Evolutionary conservation across 179 eudicot species (phyloP), one percentile per base, ranked within the genome.

Genomic region (Heliamphora pulchella): DNA sequence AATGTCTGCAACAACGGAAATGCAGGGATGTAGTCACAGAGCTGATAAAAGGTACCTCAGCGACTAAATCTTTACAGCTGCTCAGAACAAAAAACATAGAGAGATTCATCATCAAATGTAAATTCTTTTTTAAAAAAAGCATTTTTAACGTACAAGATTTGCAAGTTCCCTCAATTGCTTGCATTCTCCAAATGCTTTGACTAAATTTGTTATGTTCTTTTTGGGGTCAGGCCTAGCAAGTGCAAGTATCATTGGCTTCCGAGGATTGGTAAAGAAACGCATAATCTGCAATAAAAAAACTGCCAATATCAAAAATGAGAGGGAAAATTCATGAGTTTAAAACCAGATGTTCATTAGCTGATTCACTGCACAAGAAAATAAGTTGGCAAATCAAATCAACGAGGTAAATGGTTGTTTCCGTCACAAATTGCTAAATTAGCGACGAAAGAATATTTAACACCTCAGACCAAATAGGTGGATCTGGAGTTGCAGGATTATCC

Each of bases 181-280:
- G 71, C 98, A 95, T 85, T 95, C 98, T 62, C 98, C 98, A 87
- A 95, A 95, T 75, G 98, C 98, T 89, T 93, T 95, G 66, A 95
- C 97, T 81, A 95, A 86, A 80, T 95, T 95, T 55, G 90, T 91
- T 53, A 95, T 87, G 59, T 95, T 95, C 89, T 95, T 95, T 85
- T 95, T 95, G 7, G 98, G 98, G 81, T 95, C 98, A 14, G 98
- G 98, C 92, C 98, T 91, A 48, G 98, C 98, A 73, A 95, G 91
- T 75, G 98, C 98, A 74, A 95, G 92, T 76, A 95, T 93, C 98
- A 95, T 92, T 44, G 98, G 98, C 86, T 95, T 93, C 81, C 94
- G 86, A 74, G 98, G 97, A 86, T 93, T 93, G 66, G 90, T 78
- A 82, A 95, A 92, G 86, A 93, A 95, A 44, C 94, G 97, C 96